Percentiles rank a stretch among this genome's conserved stretches.
Evolutionary conservation across 495 filamentous ascomycete genomes (phyloP).

Genomic region (Rostrohypoxylon terebratum): DNA sequence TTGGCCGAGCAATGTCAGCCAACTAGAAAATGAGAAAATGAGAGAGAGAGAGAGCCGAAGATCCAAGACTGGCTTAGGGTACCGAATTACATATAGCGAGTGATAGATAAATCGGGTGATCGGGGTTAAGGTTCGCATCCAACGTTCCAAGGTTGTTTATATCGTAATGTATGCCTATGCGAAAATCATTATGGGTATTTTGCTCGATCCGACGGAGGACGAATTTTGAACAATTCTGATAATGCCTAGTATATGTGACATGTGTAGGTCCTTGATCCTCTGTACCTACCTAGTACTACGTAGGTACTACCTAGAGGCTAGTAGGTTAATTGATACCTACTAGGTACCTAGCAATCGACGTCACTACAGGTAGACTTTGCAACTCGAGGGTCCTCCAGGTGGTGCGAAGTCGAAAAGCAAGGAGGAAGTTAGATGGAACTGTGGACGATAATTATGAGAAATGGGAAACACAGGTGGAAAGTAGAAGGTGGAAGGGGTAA

Average conservation of each 20-base stretch:
- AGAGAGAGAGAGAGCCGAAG: neutral
- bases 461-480: too few species aligned
- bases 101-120: constrained; percentile 29
- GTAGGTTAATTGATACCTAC: neutral
- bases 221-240: neutral
- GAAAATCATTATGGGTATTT: neutral
- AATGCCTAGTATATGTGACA: neutral
- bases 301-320: too few species aligned
- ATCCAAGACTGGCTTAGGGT: neutral
- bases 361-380: neutral
- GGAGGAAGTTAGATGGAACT: too few species aligned
- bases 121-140: constrained; percentile 19
- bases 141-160: neutral
- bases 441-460: neutral
- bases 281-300: too few species aligned
- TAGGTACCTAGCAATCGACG: neutral
- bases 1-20: constrained; percentile 29
- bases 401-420: neutral
- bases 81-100: constrained; percentile 5
- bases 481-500: neutral
- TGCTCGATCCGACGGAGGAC: neutral
- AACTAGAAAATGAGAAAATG: constrained; percentile 13
- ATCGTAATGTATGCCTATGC: constrained; percentile 18
- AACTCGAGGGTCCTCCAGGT: neutral
- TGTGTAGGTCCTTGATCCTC: neutral